Evolutionary conservation across 2,329 filamentous ascomycete species (phyloP).

Genomic region (Colletotrichum sublineola): DNA sequence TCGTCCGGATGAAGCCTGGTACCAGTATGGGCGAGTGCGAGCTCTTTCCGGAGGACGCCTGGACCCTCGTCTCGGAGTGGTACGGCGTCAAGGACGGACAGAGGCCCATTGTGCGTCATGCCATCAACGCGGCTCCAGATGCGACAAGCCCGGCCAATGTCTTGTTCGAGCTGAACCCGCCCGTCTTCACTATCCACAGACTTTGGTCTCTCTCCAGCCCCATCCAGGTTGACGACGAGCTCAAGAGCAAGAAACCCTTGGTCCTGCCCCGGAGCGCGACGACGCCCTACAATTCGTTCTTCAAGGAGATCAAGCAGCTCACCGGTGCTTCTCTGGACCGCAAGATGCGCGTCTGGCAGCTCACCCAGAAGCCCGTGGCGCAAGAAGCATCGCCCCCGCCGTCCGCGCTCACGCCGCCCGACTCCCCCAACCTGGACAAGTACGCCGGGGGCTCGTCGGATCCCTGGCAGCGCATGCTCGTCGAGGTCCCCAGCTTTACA

Average conservation of each 20-base stretch:
- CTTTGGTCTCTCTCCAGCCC: constrained; percentile 74
- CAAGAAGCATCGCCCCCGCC: constrained; percentile 53
- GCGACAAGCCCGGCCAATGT: constrained; percentile 72
- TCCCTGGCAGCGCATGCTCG: constrained; percentile 57
- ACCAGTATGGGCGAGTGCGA: constrained; percentile 79
- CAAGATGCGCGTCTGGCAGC: constrained; percentile 83
- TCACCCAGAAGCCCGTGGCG: constrained; percentile 59
- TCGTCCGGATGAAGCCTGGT: constrained; percentile 80
- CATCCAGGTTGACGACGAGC: constrained; percentile 66
- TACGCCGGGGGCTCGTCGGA: constrained; percentile 46
- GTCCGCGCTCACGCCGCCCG: constrained; percentile 56
- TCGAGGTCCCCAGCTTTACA: constrained; percentile 68
- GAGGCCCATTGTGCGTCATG: constrained; percentile 79
- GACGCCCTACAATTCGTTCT: constrained; percentile 78
- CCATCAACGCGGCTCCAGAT: constrained; percentile 79
- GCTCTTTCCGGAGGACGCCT: constrained; percentile 82
- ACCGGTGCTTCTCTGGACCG: constrained; percentile 76
- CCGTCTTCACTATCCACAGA: constrained; percentile 86
- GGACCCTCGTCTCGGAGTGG: constrained; percentile 85
- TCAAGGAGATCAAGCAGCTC: constrained; percentile 78
- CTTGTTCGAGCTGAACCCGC: constrained; percentile 86
- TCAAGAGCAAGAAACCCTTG: constrained; percentile 72
- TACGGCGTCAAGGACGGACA: constrained; percentile 82
- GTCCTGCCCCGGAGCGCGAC: constrained; percentile 79
- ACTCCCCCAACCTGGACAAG: constrained; percentile 53